Base-by-base conservation (phyloP, 768 basidiomycete genomes). In the Piloderma croceum region DNA sequence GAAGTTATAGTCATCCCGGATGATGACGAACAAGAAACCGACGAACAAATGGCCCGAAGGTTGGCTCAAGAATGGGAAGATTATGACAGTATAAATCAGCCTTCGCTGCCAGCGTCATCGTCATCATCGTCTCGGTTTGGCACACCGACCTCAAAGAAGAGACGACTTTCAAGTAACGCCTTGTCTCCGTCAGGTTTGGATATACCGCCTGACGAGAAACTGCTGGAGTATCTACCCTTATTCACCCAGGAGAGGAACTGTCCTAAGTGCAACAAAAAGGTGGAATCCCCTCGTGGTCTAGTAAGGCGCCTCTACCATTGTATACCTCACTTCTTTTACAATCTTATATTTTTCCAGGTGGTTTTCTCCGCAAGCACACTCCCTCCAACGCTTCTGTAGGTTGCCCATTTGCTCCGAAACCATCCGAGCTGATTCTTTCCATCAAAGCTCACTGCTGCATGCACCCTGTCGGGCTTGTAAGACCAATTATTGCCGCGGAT, bases 401-500 rank as follows among this genome's bases (percentile, higher is more conserved):
- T n/a, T n/a, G n/a, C n/a, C n/a, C n/a, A n/a, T n/a, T n/a, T n/a
- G n/a, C n/a, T n/a, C n/a, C n/a, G n/a, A n/a, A n/a, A n/a, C n/a
- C n/a, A n/a, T n/a, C n/a, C n/a, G n/a, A n/a, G n/a, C n/a, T n/a
- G n/a, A n/a, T n/a, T n/a, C n/a, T n/a, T n/a, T n/a, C n/a, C 57
- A 52, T 36, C 43, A 69, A 36, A 38, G 46, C 12, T 39, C 47
- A 29, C 56, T 75, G 6, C 61, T 76, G 7, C 75, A 76, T 44
- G 66, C 62, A 1, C 48, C 59, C 3, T 76, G 76, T 54, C 36
- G 51, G 13, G 52, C 60, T 0, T 77, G 75, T 57, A 53, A 58
- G 6, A 68, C 61, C 2, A 67, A 63, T 34, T 65, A 74, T 43
- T 76, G 75, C 52, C 57, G 75, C 38, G 74, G 73, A 7, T 77